These are phyloP conservation scores for Populus tomentosa DNA, from an alignment of 441 rosid species.

Conservation along the genomic window DNA sequence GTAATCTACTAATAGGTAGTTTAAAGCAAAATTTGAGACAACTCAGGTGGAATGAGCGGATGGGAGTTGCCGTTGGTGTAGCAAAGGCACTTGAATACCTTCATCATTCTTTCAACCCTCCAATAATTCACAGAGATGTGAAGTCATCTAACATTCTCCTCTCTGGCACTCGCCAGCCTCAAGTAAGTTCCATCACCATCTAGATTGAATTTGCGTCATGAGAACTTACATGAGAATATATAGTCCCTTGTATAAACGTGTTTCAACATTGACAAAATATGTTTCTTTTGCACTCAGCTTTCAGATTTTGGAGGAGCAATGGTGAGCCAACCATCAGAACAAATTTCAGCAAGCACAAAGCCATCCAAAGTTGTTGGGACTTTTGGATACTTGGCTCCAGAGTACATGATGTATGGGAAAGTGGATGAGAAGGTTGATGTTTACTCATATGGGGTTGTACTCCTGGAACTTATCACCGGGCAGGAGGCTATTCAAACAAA, in stretches of 20 bases:
- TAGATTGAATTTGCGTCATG: not conserved
- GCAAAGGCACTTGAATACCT: conserved; percentile 41
- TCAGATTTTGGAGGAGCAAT: conserved; percentile 39
- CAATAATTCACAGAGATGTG: conserved; percentile 37
- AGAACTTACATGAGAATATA: not conserved
- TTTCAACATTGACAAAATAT: not conserved
- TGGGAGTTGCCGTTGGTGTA: conserved; percentile 33
- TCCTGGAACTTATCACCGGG: conserved; percentile 44
- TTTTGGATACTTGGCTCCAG: conserved; percentile 40
- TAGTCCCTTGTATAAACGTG: not conserved
- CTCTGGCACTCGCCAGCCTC: conserved; percentile 27
- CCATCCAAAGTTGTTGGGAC: conserved; percentile 27
- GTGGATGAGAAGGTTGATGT: conserved; percentile 43
- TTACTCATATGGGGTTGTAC: conserved; percentile 46
- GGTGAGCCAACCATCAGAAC: conserved; percentile 17
- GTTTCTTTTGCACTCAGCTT: conserved; percentile 18
- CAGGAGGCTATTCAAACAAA: conserved; percentile 33
- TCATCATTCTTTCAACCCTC: conserved; percentile 36
- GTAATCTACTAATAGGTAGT: conserved; percentile 28
- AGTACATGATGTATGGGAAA: conserved; percentile 37
- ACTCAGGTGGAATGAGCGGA: conserved; percentile 31
- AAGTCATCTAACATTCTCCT: conserved; percentile 43
- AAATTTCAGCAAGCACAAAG: conserved; percentile 17
- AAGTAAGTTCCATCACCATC: conserved; percentile 23
- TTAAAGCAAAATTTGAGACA: conserved; percentile 26